Base-by-base conservation (phyloP, 2,329 filamentous ascomycete species). In the Verticillium tricorpus region DNA sequence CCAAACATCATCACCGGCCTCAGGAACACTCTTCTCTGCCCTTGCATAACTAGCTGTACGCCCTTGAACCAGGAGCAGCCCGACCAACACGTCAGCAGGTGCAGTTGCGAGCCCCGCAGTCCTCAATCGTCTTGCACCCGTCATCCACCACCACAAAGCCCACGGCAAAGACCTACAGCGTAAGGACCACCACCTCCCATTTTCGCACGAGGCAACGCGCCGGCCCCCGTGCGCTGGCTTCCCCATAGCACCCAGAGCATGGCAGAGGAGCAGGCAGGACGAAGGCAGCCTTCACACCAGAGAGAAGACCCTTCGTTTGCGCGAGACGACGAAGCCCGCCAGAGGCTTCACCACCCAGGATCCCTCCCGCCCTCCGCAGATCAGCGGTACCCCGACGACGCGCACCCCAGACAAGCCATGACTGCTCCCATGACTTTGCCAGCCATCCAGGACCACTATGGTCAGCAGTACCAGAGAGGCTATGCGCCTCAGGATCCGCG, bases 361-460 rank as follows among this genome's bases (percentile, higher is more conserved):
- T 22, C 19, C n/a, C 40, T 14, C 5, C 40, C 40, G 58, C 57
- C 60, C 32, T 57, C 60, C 34, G 58, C 63, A 60, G 64, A 65
- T 17, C 56, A 54, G 40, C 62, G 62, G 58, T 65, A 64, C 61
- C 76, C 77, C 62, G 77, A 76, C 61, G 78, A 81, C 65, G 75
- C 76, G 64, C 69, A 72, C 56, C 71, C 73, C 55, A 74, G 73
- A 68, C 68, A 74, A 66, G 74, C 66, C 66, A 82, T 81, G 77
- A 77, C 79, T 59, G 70, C 76, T 58, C 73, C 76, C 62, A 76
- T 82, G 62, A 81, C 77, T 63, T 72, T 82, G 37, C 82, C 82
- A 1, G 78, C 82, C 19, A 83, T 84, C 60, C 76, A 82, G 60
- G 82, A 83, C 67, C 71, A 77, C 56, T 78, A 78, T 61, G 70